phyloP scores from a whole-genome alignment of 2,329 filamentous ascomycete genomes.

The Nakataea oryzae region DNA sequence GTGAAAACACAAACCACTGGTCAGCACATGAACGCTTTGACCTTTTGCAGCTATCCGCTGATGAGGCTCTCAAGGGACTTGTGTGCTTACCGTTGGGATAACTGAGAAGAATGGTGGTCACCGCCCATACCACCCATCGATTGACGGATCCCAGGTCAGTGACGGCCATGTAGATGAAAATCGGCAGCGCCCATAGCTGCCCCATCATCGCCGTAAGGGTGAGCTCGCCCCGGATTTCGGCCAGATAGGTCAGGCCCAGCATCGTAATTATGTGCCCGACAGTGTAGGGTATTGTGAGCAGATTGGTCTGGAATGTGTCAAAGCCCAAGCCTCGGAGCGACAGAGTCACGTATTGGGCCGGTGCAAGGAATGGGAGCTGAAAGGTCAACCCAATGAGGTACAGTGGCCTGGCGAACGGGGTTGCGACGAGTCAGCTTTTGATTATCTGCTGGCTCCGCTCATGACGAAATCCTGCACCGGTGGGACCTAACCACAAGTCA shows the following conservation, averaged over 20 bases:
- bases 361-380: constrained; percentile 39
- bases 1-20: neutral
- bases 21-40: neutral
- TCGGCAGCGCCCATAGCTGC: constrained; percentile 51
- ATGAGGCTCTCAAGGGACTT: neutral
- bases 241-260: constrained; percentile 24
- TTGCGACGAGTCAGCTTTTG: neutral
- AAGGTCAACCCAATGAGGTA: constrained; percentile 43
- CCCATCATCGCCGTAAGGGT: constrained; percentile 34
- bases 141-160: constrained; percentile 24
- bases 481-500: constrained; percentile 10
- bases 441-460: neutral
- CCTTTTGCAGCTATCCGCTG: neutral
- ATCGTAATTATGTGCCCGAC: constrained; percentile 24
- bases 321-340: constrained; percentile 47
- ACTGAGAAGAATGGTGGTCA: constrained; percentile 28
- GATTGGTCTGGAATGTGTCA: constrained; percentile 49
- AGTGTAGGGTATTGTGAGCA: constrained; percentile 48
- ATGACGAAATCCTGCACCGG: neutral
- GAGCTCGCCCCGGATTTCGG: constrained; percentile 36
- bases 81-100: constrained; percentile 25
- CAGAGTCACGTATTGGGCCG: constrained; percentile 46
- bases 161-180: constrained; percentile 38
- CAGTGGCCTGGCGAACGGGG: constrained; percentile 31
- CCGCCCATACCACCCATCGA: constrained; percentile 29